These are phyloP conservation scores for Bjerkandera adusta DNA, from an alignment of 1,284 basidiomycete species.

Conservation along the genomic window DNA sequence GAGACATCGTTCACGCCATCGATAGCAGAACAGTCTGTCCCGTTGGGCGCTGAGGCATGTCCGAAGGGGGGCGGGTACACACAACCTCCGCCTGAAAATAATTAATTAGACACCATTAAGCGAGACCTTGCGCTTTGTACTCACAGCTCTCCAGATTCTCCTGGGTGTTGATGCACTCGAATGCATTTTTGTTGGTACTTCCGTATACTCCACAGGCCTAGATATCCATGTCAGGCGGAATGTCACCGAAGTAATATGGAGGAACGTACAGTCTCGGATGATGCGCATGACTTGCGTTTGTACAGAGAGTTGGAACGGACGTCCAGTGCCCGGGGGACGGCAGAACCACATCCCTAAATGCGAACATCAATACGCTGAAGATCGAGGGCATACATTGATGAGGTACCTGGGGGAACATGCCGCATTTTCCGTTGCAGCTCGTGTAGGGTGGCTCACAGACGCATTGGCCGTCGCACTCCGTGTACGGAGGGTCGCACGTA, in stretches of 20 bases:
- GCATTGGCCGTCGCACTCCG: constrained; percentile 16
- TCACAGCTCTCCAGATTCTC: constrained; percentile 21
- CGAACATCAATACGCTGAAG: too few relatives aligned
- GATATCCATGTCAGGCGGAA: background rate
- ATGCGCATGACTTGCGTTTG: constrained; percentile 14
- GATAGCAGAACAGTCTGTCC: constrained; percentile 12
- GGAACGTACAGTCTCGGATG: constrained; percentile 11
- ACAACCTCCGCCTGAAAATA: constrained; percentile 16
- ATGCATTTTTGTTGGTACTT: constrained; percentile 9
- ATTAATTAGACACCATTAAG: background rate
- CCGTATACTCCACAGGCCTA: constrained; percentile 17
- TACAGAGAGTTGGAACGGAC: constrained; percentile 2
- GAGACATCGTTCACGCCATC: constrained; percentile 6
- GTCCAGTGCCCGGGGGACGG: constrained; percentile 5
- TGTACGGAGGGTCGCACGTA: constrained; percentile 16
- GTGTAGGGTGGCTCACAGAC: constrained; percentile 19
- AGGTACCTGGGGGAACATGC: constrained; percentile 15
- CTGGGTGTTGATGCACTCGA: constrained; percentile 21
- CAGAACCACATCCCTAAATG: constrained; percentile 17
- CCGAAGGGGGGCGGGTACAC: constrained; percentile 16
- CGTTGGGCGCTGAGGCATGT: background rate
- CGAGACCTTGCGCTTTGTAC: background rate
- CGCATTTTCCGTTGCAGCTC: constrained; percentile 23
- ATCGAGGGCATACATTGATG: background rate
- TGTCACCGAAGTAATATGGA: background rate